Evolutionary conservation across 2,329 filamentous ascomycete species (phyloP), one percentile per base, ranked within the genome.

Genomic region (Lasiodiplodia hormozganensis): DNA sequence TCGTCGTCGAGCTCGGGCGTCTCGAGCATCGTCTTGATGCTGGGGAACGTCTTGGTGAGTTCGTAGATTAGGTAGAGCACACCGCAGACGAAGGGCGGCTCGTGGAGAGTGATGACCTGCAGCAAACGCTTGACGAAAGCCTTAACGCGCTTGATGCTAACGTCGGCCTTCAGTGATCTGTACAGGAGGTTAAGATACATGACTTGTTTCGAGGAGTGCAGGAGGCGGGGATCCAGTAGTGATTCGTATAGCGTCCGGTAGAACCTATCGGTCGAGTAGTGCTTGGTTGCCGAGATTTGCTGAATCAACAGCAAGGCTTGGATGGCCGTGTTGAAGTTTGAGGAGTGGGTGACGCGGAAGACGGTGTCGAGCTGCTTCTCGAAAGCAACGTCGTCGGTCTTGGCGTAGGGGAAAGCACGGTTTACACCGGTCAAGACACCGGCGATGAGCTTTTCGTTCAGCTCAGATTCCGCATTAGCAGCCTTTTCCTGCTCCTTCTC

Each of bases 271-370:
- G 91, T 90, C 4, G 91, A 90, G 66, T 95, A 85, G 74, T 94
- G 91, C 77, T 96, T 93, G 3, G 90, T 88, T 1, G 89, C 85
- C 0, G 94, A 92, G 34, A 99, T 87, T 78, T 98, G 96, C 78
- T 98, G 96, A 72, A 99, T 96, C 58, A 99, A 85, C 82, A 97
- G 91, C 72, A 99, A 87, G 40, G 96, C 95, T 80, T 99, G 96
- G 47, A 99, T 93, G 77, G 94, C 96, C 0, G 96, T 99, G 82
- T 98, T 99, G 86, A 99, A 98, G 80, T 99, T 99, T 68, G 95
- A 93, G 0, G 95, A 98, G 81, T 99, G 96, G 0, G 96, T 97
- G 75, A 99, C 96, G 74, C 89, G 90, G 86, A 97, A 99, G 31
- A 99, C 86, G 3, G 95, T 97, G 77, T 98, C 92, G 68, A 99